Evolutionary conservation across 805 yeast species (phyloP).

Genomic region (Saccharomycopsis sp.): DNA sequence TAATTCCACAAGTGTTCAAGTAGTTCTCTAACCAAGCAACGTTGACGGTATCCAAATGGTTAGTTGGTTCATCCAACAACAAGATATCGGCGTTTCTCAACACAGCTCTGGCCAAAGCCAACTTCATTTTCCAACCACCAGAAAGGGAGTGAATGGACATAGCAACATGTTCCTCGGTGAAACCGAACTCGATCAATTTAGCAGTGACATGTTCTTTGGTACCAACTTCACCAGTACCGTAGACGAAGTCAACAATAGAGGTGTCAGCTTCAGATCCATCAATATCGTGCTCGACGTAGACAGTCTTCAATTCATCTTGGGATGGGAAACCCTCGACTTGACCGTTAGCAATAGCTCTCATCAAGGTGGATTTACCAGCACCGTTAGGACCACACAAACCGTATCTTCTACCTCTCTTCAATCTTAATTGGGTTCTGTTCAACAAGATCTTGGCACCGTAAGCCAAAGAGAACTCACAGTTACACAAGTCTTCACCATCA

Average conservation of each 20-base stretch:
- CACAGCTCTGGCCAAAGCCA: slow-evolving; percentile 99
- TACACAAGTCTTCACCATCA: slow-evolving; percentile 99
- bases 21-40: slow-evolving; percentile 99
- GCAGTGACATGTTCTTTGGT: slow-evolving; percentile 62
- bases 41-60: slow-evolving; percentile 99
- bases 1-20: slow-evolving; percentile 97
- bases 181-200: slow-evolving; percentile 84
- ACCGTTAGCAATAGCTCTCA: slow-evolving; percentile 96
- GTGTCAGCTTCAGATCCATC: slow-evolving; percentile 98
- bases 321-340: slow-evolving; percentile 99
- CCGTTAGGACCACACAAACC: slow-evolving; percentile 99
- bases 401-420: slow-evolving; percentile 98
- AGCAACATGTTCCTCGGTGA: slow-evolving; percentile 86
- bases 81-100: slow-evolving; percentile 96
- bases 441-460: slow-evolving; percentile 99
- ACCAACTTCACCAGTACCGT: slow-evolving; percentile 73
- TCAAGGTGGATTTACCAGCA: slow-evolving; percentile 99
- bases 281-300: slow-evolving; percentile 99
- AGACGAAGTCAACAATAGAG: slow-evolving; percentile 86
- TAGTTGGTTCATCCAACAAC: slow-evolving; percentile 98
- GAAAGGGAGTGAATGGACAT: slow-evolving; percentile 96
- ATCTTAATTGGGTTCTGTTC: slow-evolving; percentile 98
- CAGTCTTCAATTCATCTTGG: slow-evolving; percentile 98
- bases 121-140: slow-evolving; percentile 99
- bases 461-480: slow-evolving; percentile 99